phyloP scores from a whole-genome alignment of 441 rosid species.

The Populus tomentosa region DNA sequence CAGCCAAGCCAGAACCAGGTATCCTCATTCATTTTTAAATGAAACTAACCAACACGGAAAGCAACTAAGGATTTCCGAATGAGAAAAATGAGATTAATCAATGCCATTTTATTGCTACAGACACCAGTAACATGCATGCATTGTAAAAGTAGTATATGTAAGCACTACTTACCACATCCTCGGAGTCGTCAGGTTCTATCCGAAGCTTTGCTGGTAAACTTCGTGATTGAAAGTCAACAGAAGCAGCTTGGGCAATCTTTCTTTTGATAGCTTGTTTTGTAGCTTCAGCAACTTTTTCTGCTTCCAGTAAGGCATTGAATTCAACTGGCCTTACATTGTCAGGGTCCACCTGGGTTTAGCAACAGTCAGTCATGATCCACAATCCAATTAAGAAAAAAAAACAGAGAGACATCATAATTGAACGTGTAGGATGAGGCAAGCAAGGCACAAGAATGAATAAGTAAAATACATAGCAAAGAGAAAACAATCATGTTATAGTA shows the following conservation, averaged over 20 bases:
- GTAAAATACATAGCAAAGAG: neutral
- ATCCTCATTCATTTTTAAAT: neutral
- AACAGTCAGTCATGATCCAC: slow-evolving; percentile 8
- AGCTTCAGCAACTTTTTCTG: slow-evolving; percentile 87
- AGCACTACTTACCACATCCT: slow-evolving; percentile 72
- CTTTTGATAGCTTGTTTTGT: slow-evolving; percentile 86
- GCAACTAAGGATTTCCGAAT: neutral
- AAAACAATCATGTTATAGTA: neutral
- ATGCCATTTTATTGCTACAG: neutral
- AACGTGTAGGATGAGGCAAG: neutral
- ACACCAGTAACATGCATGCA: neutral
- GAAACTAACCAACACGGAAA: neutral
- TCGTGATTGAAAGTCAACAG: slow-evolving; percentile 69
- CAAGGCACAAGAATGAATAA: neutral
- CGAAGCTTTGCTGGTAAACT: slow-evolving; percentile 83
- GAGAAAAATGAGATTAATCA: neutral
- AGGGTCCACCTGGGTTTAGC: slow-evolving; percentile 71
- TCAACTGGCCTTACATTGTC: slow-evolving; percentile 72
- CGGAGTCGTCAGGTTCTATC: slow-evolving; percentile 83
- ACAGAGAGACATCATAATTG: neutral
- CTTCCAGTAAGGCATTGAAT: slow-evolving; percentile 71
- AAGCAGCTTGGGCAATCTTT: slow-evolving; percentile 92
- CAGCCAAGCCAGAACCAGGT: neutral
- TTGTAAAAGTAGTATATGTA: neutral
- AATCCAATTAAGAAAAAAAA: neutral